These are phyloP conservation scores for Moesziomyces globuligerus DNA, from an alignment of 1,284 basidiomycete genomes.

Conservation along the genomic window DNA sequence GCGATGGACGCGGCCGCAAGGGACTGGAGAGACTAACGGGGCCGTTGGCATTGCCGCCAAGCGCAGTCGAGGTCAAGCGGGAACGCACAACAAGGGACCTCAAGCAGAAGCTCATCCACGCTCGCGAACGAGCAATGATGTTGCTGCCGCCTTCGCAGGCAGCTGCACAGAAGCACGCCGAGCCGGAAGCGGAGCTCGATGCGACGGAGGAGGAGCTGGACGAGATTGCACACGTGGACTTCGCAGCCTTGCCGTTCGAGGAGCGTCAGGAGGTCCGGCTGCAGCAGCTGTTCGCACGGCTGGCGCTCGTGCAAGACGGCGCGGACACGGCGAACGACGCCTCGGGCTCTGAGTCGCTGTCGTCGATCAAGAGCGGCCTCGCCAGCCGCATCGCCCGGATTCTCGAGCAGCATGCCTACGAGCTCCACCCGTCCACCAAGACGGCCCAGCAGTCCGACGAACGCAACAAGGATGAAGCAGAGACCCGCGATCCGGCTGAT, in stretches of 20 bases:
- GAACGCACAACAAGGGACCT: conserved; percentile 9
- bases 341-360: conserved; percentile 11
- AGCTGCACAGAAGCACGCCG: neutral
- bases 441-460: neutral
- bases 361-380: conserved; percentile 33
- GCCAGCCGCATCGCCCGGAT: conserved; percentile 38
- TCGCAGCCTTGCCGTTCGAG: conserved; percentile 20
- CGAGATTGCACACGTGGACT: neutral
- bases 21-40: conserved; percentile 5
- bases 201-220: conserved; percentile 11
- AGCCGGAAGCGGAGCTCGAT: neutral
- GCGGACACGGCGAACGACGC: neutral
- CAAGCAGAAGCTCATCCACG: conserved; percentile 33
- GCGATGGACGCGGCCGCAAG: conserved; percentile 12
- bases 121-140: conserved; percentile 29
- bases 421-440: conserved; percentile 9
- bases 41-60: neutral
- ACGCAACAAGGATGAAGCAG: neutral
- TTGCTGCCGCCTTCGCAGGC: conserved; percentile 26
- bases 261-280: conserved; percentile 39
- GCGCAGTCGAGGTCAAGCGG: conserved; percentile 14
- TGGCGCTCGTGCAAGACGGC: conserved; percentile 26
- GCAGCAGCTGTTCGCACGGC: conserved; percentile 40
- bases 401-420: conserved; percentile 23
- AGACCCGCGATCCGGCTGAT: neutral